These are phyloP conservation scores for Diospyros lotus DNA, from an alignment of 148 eudicot species.

Conservation along the genomic window DNA sequence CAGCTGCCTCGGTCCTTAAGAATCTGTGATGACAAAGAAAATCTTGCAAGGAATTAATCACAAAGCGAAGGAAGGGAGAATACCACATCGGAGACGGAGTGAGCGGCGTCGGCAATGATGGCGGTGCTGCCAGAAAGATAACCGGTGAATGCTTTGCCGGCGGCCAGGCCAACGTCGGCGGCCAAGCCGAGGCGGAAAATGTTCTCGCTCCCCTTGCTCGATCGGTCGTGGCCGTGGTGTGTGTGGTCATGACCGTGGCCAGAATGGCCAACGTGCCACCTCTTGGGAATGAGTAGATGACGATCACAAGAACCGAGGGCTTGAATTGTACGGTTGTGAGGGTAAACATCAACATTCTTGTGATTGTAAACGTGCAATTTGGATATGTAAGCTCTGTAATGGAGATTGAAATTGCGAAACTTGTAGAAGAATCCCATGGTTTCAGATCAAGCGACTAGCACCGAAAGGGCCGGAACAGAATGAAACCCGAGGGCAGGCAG, in stretches of 20 bases:
- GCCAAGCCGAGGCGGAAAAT: constrained; percentile 80
- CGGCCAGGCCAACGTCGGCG: constrained; percentile 78
- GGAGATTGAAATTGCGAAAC: constrained; percentile 28
- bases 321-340: constrained; percentile 26
- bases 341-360: constrained; percentile 9
- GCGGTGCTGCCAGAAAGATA: constrained; percentile 93
- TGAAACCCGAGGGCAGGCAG: no score
- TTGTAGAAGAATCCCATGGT: constrained; percentile 16
- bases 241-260: constrained; percentile 51
- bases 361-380: constrained; percentile 18
- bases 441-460: neutral
- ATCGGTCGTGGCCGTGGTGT: constrained; percentile 27
- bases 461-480: no score
- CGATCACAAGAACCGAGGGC: constrained; percentile 28
- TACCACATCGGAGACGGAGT: constrained; percentile 97
- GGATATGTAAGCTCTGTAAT: constrained; percentile 25
- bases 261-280: constrained; percentile 79
- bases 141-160: constrained; percentile 78
- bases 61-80: neutral
- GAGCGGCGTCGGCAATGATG: constrained; percentile 96
- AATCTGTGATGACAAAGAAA: neutral
- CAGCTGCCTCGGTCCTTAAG: no score
- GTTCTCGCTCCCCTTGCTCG: constrained; percentile 56
- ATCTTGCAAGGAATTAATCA: neutral
- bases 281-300: constrained; percentile 32